phyloP scores from a whole-genome alignment of 441 rosid species.

The Jatropha multifida region DNA sequence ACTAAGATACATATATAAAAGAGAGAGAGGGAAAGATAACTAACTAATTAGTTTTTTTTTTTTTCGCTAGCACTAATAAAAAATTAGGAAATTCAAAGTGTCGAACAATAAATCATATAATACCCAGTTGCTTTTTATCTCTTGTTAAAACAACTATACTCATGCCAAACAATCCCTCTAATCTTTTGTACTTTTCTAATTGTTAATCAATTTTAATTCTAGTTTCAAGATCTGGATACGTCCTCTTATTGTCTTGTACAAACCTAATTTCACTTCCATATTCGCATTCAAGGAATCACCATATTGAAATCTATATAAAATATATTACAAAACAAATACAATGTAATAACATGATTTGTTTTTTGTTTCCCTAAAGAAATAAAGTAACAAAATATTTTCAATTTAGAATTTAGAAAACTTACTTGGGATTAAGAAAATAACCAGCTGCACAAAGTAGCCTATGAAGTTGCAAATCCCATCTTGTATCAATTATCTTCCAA shows the following conservation, averaged over 20 bases:
- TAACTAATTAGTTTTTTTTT: not conserved
- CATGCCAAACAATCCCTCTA: not conserved
- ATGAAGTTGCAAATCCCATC: not conserved
- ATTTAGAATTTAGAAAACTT: not conserved
- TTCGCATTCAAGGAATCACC: not conserved
- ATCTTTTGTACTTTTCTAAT: not conserved
- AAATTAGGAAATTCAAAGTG: not conserved
- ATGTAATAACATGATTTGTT: too few species aligned
- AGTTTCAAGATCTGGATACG: not conserved
- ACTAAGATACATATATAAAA: not conserved
- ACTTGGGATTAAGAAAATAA: conserved; percentile 6
- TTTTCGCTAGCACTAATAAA: too few species aligned
- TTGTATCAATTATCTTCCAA: not conserved
- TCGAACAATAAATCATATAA: not conserved
- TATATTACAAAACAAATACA: not conserved
- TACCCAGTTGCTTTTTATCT: not conserved
- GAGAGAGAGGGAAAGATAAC: not conserved
- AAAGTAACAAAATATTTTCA: not conserved
- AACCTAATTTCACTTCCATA: not conserved
- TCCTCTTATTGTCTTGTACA: not conserved
- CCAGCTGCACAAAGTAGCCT: not conserved
- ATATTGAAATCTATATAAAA: not conserved
- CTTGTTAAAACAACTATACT: not conserved
- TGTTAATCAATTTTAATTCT: not conserved
- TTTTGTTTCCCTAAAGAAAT: not conserved